Evolutionary conservation across 176 grass and related monocot genomes (phyloP).

Genomic region (Coix lacrymajobi): DNA sequence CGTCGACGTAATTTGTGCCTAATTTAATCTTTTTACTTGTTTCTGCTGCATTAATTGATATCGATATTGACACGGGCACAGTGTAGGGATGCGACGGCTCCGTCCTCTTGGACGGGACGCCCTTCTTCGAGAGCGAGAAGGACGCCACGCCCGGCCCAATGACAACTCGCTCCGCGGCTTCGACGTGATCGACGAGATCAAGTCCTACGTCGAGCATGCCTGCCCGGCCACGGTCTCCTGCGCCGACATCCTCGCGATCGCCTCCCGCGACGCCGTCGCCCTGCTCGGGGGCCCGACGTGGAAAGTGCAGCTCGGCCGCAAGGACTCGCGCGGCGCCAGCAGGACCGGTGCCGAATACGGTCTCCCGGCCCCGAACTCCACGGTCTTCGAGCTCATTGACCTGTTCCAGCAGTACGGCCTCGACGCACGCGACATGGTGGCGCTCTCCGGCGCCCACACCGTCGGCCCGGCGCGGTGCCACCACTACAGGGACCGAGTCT

Average conservation of each 20-base stretch:
- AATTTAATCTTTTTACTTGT: too few species aligned
- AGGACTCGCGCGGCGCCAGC: slow-evolving; percentile 44
- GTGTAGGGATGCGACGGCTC: slow-evolving; percentile 74
- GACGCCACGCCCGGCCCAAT: slow-evolving; percentile 30
- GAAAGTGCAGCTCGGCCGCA: slow-evolving; percentile 62
- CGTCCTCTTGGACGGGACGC: slow-evolving; percentile 41
- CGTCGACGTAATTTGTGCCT: too few species aligned
- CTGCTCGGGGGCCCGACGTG: slow-evolving; percentile 53
- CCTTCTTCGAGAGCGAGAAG: slow-evolving; percentile 39
- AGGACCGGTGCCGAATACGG: neutral
- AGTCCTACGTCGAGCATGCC: slow-evolving; percentile 33
- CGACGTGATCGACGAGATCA: slow-evolving; percentile 57
- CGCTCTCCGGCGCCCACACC: too few species aligned
- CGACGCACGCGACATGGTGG: too few species aligned
- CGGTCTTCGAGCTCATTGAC: too few species aligned
- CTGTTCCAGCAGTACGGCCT: too few species aligned
- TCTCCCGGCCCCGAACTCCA: slow-evolving; percentile 31
- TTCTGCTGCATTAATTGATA: too few species aligned
- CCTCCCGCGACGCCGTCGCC: slow-evolving; percentile 52
- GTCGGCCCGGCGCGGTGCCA: too few species aligned
- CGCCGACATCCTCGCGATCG: slow-evolving; percentile 45
- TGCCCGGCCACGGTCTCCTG: slow-evolving; percentile 60
- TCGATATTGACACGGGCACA: too few species aligned
- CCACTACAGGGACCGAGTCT: too few species aligned
- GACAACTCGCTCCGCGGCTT: slow-evolving; percentile 31